Conservation (phyloP, 1,284 basidiomycete species). For the Flammula alnicola region DNA sequence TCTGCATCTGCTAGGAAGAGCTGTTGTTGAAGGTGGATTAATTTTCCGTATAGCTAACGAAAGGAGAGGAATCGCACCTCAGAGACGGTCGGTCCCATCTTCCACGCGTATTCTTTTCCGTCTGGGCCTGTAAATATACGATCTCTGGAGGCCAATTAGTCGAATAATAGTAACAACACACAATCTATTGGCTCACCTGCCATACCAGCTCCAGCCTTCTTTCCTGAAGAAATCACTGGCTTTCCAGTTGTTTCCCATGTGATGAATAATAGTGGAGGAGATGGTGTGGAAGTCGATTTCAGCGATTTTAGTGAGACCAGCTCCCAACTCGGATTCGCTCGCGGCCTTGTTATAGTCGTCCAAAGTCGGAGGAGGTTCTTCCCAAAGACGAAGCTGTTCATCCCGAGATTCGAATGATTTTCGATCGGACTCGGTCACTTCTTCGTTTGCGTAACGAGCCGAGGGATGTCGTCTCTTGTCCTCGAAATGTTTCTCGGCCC, state of each 20-base stretch:
- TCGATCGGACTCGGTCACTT: background rate
- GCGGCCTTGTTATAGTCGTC: constrained; percentile 5
- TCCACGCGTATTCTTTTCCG: constrained; percentile 42
- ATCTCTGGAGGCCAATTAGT: constrained; percentile 22
- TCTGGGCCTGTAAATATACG: constrained; percentile 38
- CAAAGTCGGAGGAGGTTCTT: constrained; percentile 8
- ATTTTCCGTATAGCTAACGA: background rate
- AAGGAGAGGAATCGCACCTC: constrained; percentile 21
- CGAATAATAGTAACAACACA: background rate
- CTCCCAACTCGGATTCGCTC: constrained; percentile 14
- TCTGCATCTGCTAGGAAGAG: constrained; percentile 30
- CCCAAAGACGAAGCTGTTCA: constrained; percentile 11
- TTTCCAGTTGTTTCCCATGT: constrained; percentile 26
- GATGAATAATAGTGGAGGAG: constrained; percentile 31
- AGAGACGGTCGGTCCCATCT: constrained; percentile 22
- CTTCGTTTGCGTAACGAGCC: background rate
- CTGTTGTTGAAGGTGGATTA: constrained; percentile 16
- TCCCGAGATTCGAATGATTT: constrained; percentile 15
- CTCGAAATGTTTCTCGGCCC: constrained; percentile 17
- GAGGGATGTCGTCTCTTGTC: constrained; percentile 1
- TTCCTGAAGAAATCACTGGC: constrained; percentile 34
- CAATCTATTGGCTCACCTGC: constrained; percentile 25
- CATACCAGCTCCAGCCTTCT: constrained; percentile 25
- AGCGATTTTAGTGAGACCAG: constrained; percentile 32
- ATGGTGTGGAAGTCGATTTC: constrained; percentile 34